Conservation (phyloP, 257 asterid species). For the Leonotis leonurus region DNA sequence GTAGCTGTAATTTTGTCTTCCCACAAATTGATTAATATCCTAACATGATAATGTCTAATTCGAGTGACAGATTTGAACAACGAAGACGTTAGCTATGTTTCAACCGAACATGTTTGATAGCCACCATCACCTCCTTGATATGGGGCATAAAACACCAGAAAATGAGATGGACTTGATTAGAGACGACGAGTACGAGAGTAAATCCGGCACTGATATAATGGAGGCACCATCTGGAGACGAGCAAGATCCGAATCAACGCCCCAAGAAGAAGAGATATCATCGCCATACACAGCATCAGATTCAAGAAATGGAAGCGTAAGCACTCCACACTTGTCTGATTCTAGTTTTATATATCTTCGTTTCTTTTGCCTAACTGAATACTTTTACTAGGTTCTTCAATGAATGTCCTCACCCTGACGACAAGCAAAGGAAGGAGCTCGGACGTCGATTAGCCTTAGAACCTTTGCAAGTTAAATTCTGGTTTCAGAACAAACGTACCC, state of each 20-base stretch:
- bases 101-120: constrained; percentile 60
- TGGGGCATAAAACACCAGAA: constrained; percentile 47
- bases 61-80: constrained; percentile 5
- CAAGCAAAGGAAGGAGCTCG: constrained; percentile 87
- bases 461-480: constrained; percentile 92
- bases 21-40: neutral
- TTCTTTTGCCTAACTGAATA: neutral
- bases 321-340: neutral
- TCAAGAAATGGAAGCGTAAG: constrained; percentile 77
- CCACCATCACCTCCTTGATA: constrained; percentile 55
- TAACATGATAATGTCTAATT: neutral
- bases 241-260: constrained; percentile 62
- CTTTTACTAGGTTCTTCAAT: constrained; percentile 45
- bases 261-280: constrained; percentile 67
- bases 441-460: constrained; percentile 59
- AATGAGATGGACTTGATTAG: constrained; percentile 44
- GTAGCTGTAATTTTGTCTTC: neutral
- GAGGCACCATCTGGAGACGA: constrained; percentile 62
- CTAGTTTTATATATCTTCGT: neutral
- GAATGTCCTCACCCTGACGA: constrained; percentile 97
- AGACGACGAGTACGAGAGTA: constrained; percentile 60
- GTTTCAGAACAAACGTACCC: constrained; percentile 95
- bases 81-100: constrained; percentile 35
- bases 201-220: constrained; percentile 58
- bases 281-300: constrained; percentile 72